Evolutionary conservation across 371 early-diverging fungal genomes (phyloP).

Genomic region (Mucor irregularis): DNA sequence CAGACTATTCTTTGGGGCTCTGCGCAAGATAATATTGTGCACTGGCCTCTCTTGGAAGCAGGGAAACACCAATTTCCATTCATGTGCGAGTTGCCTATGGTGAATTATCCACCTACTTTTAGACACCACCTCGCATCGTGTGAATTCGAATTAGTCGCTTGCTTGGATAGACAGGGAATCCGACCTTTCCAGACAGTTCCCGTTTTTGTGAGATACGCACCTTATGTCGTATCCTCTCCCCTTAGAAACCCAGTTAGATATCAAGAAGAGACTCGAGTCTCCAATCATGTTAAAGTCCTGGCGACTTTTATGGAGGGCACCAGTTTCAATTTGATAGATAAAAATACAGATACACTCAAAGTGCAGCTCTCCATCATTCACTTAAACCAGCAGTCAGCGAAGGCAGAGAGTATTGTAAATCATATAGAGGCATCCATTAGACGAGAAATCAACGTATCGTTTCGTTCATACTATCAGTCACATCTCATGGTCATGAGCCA

Average conservation of each 20-base stretch:
- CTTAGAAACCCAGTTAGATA: conserved; percentile 5
- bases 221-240: conserved; percentile 8
- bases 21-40: not conserved
- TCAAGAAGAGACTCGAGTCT: conserved; percentile 2
- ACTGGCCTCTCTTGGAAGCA: conserved; percentile 34
- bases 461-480: conserved; percentile 11
- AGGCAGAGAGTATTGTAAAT: too few relatives aligned
- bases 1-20: conserved; percentile 35
- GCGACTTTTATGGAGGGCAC: conserved; percentile 4
- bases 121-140: conserved; percentile 26
- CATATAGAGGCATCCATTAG: conserved; percentile 13
- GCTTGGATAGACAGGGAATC: conserved; percentile 28
- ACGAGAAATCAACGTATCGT: conserved; percentile 11
- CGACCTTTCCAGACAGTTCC: conserved; percentile 34
- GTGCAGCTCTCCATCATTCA: not conserved
- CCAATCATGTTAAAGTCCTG: not conserved
- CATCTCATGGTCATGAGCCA: conserved; percentile 24
- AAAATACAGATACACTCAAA: conserved; percentile 1
- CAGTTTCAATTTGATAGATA: conserved; percentile 17
- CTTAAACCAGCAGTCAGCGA: not conserved
- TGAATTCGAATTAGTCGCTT: conserved; percentile 27
- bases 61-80: conserved; percentile 41
- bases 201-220: conserved; percentile 16
- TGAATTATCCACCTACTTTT: conserved; percentile 41
- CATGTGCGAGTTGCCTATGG: conserved; percentile 36